Evolutionary conservation across 306 rosid species (phyloP).

Genomic region (Cucurbita argyrosperma): DNA sequence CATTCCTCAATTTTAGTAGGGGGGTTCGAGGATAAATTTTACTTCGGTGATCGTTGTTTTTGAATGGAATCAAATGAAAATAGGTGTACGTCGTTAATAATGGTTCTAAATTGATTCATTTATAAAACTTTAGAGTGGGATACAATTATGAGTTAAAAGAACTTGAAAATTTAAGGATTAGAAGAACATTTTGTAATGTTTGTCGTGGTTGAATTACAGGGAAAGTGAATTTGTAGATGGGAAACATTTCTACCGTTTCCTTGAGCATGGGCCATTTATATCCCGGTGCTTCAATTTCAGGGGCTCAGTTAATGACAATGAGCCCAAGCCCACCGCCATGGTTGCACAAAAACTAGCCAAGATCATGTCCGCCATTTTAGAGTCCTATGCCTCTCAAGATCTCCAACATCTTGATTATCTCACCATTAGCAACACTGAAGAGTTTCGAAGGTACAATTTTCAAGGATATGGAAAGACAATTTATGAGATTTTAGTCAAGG

Average conservation of each 20-base stretch:
- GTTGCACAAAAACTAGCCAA: slow-evolving; percentile 47
- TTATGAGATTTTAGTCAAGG: not conserved
- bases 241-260: slow-evolving; percentile 65
- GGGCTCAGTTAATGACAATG: slow-evolving; percentile 37
- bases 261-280: slow-evolving; percentile 71
- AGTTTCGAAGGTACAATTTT: slow-evolving; percentile 61
- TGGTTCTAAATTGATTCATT: too few species aligned
- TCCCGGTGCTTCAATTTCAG: slow-evolving; percentile 58
- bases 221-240: slow-evolving; percentile 78
- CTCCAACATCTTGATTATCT: slow-evolving; percentile 45
- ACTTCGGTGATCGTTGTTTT: too few species aligned
- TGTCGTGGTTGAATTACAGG: slow-evolving; percentile 13
- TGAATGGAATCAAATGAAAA: too few species aligned
- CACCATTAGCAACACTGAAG: slow-evolving; percentile 75
- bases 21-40: too few species aligned
- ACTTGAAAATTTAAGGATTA: too few species aligned
- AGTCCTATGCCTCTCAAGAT: slow-evolving; percentile 75
- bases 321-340: slow-evolving; percentile 52
- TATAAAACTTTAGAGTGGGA: too few species aligned
- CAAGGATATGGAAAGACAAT: not conserved
- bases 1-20: too few species aligned
- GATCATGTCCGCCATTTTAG: slow-evolving; percentile 82
- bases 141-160: too few species aligned
- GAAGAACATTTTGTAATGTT: too few species aligned
- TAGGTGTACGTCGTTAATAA: too few species aligned